Conservation (phyloP, 805 yeast genomes). For the Candida hungchunana region DNA sequence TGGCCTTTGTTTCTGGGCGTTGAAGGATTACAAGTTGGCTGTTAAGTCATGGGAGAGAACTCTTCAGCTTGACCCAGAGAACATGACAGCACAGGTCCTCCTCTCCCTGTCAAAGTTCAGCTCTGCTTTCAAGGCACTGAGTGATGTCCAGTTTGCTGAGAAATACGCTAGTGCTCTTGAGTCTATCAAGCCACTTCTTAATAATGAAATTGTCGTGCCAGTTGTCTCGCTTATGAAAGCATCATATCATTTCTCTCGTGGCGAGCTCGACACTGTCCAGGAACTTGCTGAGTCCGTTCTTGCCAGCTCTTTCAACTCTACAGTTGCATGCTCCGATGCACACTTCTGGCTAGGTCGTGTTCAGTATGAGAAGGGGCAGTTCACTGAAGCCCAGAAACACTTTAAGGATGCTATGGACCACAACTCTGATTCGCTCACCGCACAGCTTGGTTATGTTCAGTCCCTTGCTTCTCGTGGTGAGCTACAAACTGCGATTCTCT, state of each 20-base stretch:
- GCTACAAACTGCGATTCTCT: constrained; percentile 76
- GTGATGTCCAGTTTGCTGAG: constrained; percentile 54
- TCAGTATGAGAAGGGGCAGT: constrained; percentile 54
- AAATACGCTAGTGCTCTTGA: constrained; percentile 57
- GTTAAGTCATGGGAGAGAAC: constrained; percentile 78
- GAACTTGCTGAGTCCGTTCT: constrained; percentile 49
- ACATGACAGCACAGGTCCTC: constrained; percentile 58
- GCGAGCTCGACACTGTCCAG: constrained; percentile 53
- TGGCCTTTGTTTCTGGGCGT: constrained; percentile 89
- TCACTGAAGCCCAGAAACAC: constrained; percentile 61
- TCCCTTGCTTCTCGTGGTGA: constrained; percentile 72
- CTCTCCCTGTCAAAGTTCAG: constrained; percentile 67
- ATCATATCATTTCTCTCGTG: constrained; percentile 66
- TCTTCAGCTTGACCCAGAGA: constrained; percentile 50
- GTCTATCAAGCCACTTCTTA: constrained; percentile 32
- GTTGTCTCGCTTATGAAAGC: constrained; percentile 64
- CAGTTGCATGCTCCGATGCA: constrained; percentile 53
- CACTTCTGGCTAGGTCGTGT: constrained; percentile 86
- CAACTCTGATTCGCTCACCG: constrained; percentile 60
- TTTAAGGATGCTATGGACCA: constrained; percentile 69
- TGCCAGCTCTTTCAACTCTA: constrained; percentile 33
- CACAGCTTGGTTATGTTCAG: constrained; percentile 83
- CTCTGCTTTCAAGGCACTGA: constrained; percentile 50
- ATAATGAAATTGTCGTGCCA: constrained; percentile 46
- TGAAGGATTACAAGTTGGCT: constrained; percentile 77